Evolutionary conservation across 1,284 basidiomycete species (phyloP).

Genomic region (Lignosus rhinocerotis): DNA sequence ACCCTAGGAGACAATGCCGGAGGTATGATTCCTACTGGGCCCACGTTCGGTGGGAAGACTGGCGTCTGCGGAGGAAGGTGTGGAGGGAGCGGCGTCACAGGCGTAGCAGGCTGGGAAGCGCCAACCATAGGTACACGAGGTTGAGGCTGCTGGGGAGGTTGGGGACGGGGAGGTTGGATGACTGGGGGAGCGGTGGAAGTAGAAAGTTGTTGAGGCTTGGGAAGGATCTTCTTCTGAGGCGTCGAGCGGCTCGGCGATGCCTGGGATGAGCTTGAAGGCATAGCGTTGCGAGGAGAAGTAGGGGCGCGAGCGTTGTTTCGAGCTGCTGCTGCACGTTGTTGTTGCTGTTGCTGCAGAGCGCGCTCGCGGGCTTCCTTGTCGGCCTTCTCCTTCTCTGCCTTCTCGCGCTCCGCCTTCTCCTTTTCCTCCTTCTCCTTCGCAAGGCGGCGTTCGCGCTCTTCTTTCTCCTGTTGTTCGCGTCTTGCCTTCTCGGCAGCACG

Average conservation of each 20-base stretch:
- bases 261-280: conserved; percentile 50
- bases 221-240: conserved; percentile 52
- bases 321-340: conserved; percentile 31
- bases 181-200: conserved; percentile 28
- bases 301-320: conserved; percentile 43
- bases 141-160: conserved; percentile 36
- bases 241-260: conserved; percentile 44
- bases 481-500: conserved; percentile 46
- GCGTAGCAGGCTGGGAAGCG: conserved; percentile 35
- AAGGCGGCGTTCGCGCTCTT: conserved; percentile 56
- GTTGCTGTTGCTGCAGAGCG: conserved; percentile 40
- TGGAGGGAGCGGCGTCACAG: conserved; percentile 37
- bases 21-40: conserved; percentile 43
- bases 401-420: conserved; percentile 62
- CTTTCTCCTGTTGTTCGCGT: conserved; percentile 59
- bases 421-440: conserved; percentile 56
- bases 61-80: conserved; percentile 37
- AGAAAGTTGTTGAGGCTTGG: conserved; percentile 37
- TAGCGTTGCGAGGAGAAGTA: conserved; percentile 50
- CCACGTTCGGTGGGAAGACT: conserved; percentile 43
- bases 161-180: conserved; percentile 35
- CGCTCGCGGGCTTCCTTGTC: conserved; percentile 44
- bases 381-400: conserved; percentile 50
- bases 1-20: conserved; percentile 51
- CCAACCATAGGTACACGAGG: conserved; percentile 33